A percentile compares a stretch with the other conserved stretches of the same genome.
These are phyloP conservation scores for Mortierella sp. DNA, from an alignment of 371 early-diverging fungal species.

Conservation along the genomic window DNA sequence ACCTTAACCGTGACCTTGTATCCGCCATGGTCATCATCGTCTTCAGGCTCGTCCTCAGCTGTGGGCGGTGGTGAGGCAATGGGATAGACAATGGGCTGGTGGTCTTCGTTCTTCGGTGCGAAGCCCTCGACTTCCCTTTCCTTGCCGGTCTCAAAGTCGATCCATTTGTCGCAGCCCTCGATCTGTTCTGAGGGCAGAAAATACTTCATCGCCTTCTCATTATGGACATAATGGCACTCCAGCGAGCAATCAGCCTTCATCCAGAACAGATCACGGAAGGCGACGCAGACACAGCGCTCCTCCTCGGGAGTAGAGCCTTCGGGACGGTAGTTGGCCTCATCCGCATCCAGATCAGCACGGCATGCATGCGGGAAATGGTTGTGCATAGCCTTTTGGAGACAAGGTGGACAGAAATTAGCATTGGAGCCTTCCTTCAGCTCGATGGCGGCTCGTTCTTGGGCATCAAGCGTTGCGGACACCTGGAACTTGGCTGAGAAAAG, in stretches of 20 bases:
- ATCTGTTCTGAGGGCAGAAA: conserved; percentile 41
- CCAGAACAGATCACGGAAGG: conserved; percentile 48
- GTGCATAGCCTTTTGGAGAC: conserved; percentile 51
- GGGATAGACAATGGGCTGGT: conserved; percentile 28
- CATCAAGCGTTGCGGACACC: conserved; percentile 31
- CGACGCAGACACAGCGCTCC: conserved; percentile 42
- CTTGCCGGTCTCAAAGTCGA: conserved; percentile 35
- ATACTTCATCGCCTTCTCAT: conserved; percentile 25
- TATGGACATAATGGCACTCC: conserved; percentile 40
- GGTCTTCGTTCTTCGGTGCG: conserved; percentile 18
- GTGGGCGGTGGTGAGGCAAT: conserved; percentile 25
- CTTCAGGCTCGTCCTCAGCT: conserved; percentile 7
- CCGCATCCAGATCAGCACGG: conserved; percentile 10
- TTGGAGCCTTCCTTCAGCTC: conserved; percentile 12
- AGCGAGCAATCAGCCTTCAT: conserved; percentile 52
- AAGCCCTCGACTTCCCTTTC: conserved; percentile 30
- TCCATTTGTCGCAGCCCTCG: conserved; percentile 49
- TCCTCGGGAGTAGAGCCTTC: conserved; percentile 23
- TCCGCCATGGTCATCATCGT: conserved; percentile 6
- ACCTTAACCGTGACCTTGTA: conserved; percentile 12
- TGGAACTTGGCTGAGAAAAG: conserved; percentile 10
- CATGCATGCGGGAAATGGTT: conserved; percentile 55
- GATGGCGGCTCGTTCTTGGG: conserved; percentile 19
- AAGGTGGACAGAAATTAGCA: conserved; percentile 32
- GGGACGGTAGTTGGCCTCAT: conserved; percentile 25